Evolutionary conservation across 805 yeast species (phyloP).

Genomic region (Cyberlindnera misumaiensis): DNA sequence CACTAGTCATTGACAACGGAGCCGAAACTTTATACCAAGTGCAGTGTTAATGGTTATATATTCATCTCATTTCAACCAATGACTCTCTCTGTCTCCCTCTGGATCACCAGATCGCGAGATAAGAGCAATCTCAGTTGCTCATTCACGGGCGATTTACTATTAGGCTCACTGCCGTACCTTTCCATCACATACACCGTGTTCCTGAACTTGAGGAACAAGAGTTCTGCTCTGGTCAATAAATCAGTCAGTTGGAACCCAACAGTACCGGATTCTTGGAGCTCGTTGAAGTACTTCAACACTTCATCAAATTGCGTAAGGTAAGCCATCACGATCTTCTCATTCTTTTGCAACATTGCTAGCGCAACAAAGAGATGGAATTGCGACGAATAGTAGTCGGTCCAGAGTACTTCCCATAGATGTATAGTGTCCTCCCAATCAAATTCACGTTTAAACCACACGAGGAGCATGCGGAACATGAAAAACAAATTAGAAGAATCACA

Average conservation of each 20-base stretch:
- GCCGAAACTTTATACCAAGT: slow-evolving; percentile 10
- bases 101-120: slow-evolving; percentile 53
- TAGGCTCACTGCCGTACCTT: slow-evolving; percentile 5
- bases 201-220: slow-evolving; percentile 71
- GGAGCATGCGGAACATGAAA: slow-evolving; percentile 89
- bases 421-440: slow-evolving; percentile 72
- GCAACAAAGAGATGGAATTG: slow-evolving; percentile 88
- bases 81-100: slow-evolving; percentile 40
- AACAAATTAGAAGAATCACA: slow-evolving; percentile 88
- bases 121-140: slow-evolving; percentile 55
- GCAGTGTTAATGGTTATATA: slow-evolving; percentile 4
- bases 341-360: slow-evolving; percentile 81
- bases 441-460: slow-evolving; percentile 95
- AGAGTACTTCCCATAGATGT: slow-evolving; percentile 84
- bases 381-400: slow-evolving; percentile 81
- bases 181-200: slow-evolving; percentile 78
- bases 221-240: slow-evolving; percentile 75
- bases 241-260: slow-evolving; percentile 42
- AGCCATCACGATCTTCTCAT: slow-evolving; percentile 69
- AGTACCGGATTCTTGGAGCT: slow-evolving; percentile 69
- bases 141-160: slow-evolving; percentile 26
- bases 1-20: slow-evolving; percentile 30
- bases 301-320: slow-evolving; percentile 81
- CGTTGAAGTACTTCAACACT: slow-evolving; percentile 88
- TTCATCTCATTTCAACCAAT: neutral